phyloP scores from a whole-genome alignment of 2,329 filamentous ascomycete genomes.

The Alternaria sp. region DNA sequence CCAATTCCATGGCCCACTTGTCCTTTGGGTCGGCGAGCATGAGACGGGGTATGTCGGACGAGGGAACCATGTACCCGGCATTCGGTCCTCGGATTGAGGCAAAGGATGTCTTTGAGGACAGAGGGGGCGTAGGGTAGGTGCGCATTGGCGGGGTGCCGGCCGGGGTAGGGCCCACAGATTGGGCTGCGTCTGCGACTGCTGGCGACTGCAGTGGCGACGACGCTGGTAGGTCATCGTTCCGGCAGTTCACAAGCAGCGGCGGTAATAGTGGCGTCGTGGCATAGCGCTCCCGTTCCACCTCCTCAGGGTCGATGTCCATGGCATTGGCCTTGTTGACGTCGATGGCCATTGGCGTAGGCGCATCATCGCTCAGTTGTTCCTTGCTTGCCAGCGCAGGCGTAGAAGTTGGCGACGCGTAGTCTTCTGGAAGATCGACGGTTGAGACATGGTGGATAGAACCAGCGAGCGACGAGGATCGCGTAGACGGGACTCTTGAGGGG shows the following conservation, averaged over 20 bases:
- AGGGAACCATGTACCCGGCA: slow-evolving; percentile 55
- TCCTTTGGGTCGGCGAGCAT: slow-evolving; percentile 74
- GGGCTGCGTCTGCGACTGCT: slow-evolving; percentile 67
- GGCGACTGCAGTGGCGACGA: slow-evolving; percentile 89
- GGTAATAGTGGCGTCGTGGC: slow-evolving; percentile 86
- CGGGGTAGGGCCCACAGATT: slow-evolving; percentile 54
- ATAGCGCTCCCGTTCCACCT: slow-evolving; percentile 63
- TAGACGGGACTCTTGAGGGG: slow-evolving; percentile 67
- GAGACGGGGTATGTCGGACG: slow-evolving; percentile 67
- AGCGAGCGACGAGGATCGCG: slow-evolving; percentile 80
- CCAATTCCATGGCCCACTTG: slow-evolving; percentile 82
- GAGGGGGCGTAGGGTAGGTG: slow-evolving; percentile 68
- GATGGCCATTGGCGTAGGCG: slow-evolving; percentile 42
- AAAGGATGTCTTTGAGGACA: slow-evolving; percentile 78
- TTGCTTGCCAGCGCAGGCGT: slow-evolving; percentile 34
- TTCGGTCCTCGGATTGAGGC: slow-evolving; percentile 69
- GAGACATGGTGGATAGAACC: slow-evolving; percentile 58
- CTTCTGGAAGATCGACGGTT: slow-evolving; percentile 47
- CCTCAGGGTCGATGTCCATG: slow-evolving; percentile 56
- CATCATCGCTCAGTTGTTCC: slow-evolving; percentile 43
- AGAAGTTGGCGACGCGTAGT: slow-evolving; percentile 32
- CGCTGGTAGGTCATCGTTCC: slow-evolving; percentile 62
- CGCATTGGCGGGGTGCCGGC: slow-evolving; percentile 57
- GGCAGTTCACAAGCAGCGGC: slow-evolving; percentile 72
- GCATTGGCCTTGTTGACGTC: slow-evolving; percentile 53